Evolutionary conservation across 345 rosid species (phyloP).

Genomic region (Camelina laxa): DNA sequence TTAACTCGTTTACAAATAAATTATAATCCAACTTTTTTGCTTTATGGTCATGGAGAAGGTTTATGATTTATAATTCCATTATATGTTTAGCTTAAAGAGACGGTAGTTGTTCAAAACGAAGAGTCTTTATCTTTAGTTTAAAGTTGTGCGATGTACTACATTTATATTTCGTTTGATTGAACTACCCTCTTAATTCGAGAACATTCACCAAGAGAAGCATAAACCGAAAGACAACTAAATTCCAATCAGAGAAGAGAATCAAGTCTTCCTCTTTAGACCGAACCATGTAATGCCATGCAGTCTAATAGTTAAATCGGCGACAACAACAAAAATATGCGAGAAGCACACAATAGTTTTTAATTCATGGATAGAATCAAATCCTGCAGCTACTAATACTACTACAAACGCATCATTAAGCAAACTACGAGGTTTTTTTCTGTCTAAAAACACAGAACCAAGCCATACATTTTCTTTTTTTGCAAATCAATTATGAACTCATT

Average conservation of each 20-base stretch:
- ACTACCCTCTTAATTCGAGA: not conserved
- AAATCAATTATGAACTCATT: conserved; percentile 39
- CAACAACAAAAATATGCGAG: not conserved
- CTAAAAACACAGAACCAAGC: conserved; percentile 15
- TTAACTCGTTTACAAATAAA: not conserved
- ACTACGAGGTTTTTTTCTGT: conserved; percentile 11
- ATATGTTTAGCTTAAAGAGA: not conserved
- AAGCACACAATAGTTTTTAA: conserved; percentile 26
- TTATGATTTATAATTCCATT: not conserved
- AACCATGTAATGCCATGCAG: conserved; percentile 15
- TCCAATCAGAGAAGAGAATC: not conserved
- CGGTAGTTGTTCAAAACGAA: not conserved
- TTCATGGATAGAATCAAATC: conserved; percentile 20
- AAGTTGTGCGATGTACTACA: not conserved
- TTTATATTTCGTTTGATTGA: not conserved
- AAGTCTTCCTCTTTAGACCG: not conserved
- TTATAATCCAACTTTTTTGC: not conserved
- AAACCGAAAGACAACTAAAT: not conserved
- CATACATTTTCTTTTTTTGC: not conserved
- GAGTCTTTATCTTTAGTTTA: not conserved
- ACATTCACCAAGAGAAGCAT: not conserved
- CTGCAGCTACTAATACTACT: conserved; percentile 7
- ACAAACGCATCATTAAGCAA: conserved; percentile 28
- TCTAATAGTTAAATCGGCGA: conserved; percentile 1
- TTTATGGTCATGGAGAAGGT: not conserved